Evolutionary conservation across 805 yeast species (phyloP).

Genomic region (Tetrapisispora taiwanensis): DNA sequence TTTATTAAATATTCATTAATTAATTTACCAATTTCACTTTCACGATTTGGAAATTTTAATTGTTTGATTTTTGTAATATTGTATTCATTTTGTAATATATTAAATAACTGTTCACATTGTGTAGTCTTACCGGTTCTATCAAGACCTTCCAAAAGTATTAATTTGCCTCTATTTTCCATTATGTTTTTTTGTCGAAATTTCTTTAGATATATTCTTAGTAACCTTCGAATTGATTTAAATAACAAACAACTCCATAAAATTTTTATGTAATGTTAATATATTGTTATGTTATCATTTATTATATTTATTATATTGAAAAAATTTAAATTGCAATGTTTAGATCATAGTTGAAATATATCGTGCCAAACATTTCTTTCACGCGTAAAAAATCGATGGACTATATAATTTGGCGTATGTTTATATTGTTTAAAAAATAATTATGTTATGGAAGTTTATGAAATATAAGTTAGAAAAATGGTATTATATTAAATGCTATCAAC

Average conservation of each 20-base stretch:
- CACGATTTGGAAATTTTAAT: slow-evolving; percentile 79
- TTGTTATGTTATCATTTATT: too few species aligned
- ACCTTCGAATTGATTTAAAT: too few species aligned
- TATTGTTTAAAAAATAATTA: too few species aligned
- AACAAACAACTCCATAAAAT: too few species aligned
- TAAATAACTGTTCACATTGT: slow-evolving; percentile 43
- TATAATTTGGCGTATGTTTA: too few species aligned
- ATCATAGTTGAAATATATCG: background rate
- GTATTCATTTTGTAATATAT: slow-evolving; percentile 30
- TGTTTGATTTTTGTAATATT: background rate
- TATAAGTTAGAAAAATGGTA: too few species aligned
- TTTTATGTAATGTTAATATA: too few species aligned
- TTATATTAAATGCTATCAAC: background rate
- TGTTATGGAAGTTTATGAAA: too few species aligned
- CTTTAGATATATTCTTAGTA: background rate
- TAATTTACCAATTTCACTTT: slow-evolving; percentile 69
- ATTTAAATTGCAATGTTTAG: too few species aligned
- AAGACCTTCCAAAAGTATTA: slow-evolving; percentile 82
- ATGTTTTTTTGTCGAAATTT: background rate
- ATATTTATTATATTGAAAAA: too few species aligned
- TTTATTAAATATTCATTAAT: slow-evolving; percentile 65
- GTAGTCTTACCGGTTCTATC: slow-evolving; percentile 94
- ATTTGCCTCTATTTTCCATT: slow-evolving; percentile 44
- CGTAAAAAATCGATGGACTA: background rate
- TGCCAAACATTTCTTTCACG: background rate